Conservation (phyloP, 139 green algal species). For the Ulvella scutata region DNA sequence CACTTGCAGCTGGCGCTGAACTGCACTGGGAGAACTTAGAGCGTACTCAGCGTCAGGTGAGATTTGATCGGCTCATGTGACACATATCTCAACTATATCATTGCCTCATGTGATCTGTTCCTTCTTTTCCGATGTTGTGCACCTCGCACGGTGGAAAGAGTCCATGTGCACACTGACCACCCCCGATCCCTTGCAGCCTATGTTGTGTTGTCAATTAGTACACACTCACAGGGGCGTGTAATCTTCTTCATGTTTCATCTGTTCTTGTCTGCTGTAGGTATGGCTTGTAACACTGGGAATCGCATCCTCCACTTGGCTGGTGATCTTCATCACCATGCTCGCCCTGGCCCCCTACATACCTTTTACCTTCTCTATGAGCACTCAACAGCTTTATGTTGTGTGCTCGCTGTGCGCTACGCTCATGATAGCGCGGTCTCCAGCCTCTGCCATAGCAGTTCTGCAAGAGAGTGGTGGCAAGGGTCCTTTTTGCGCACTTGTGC, state of each 20-base stretch:
- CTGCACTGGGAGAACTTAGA: constrained; percentile 45
- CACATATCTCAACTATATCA: background rate
- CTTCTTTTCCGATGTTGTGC: too few relatives aligned
- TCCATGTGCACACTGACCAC: too few relatives aligned
- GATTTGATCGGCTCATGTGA: background rate
- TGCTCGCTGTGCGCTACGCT: constrained; percentile 53
- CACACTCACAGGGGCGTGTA: too few relatives aligned
- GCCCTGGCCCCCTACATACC: constrained; percentile 7
- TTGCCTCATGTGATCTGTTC: background rate
- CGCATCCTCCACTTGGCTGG: constrained; percentile 25
- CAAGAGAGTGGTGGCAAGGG: constrained; percentile 62
- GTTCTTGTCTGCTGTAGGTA: constrained; percentile 30
- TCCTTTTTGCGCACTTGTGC: constrained; percentile 57
- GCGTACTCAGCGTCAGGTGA: constrained; percentile 34
- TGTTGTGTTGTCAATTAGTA: too few relatives aligned
- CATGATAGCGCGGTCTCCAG: constrained; percentile 68
- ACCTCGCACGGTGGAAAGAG: too few relatives aligned
- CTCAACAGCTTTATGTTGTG: constrained; percentile 9
- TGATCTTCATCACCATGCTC: constrained; percentile 26
- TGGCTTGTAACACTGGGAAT: constrained; percentile 33
- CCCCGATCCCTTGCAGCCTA: too few relatives aligned
- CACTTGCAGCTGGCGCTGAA: constrained; percentile 57
- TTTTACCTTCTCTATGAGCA: constrained; percentile 11
- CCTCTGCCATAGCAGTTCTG: constrained; percentile 72
- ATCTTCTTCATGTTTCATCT: too few relatives aligned